A percentile compares a stretch with the other conserved stretches of the same genome.
Conservation (phyloP, 116 monocot species). For the Dioscorea cayenensis region DNA sequence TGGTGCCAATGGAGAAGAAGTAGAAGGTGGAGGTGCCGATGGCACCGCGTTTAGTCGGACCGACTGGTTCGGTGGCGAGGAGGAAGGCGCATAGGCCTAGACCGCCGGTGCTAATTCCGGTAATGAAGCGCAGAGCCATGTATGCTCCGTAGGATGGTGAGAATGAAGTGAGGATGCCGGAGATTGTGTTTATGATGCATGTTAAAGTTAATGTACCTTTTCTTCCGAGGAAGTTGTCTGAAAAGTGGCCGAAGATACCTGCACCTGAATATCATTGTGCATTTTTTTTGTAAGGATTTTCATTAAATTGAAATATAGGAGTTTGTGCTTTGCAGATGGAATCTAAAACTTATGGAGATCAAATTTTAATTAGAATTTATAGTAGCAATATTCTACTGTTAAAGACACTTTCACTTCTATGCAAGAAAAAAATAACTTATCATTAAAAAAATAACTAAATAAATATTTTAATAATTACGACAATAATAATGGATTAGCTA, state of each 20-base stretch:
- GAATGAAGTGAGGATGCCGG: conserved; percentile 67
- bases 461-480: no score
- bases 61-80: conserved; percentile 88
- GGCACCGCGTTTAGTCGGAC: conserved; percentile 43
- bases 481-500: no score
- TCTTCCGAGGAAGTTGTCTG: conserved; percentile 67
- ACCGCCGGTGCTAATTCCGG: conserved; percentile 79
- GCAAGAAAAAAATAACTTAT: no score
- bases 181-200: conserved; percentile 38
- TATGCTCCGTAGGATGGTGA: conserved; percentile 54
- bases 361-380: no score
- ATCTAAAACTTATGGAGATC: no score
- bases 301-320: no score
- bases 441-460: no score
- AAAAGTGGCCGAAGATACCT: conserved; percentile 75
- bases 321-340: no score
- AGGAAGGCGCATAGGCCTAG: conserved; percentile 81
- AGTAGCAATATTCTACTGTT: no score
- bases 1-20: conserved; percentile 77
- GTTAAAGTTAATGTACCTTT: conserved; percentile 49
- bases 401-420: no score
- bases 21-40: conserved; percentile 87
- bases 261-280: conserved; percentile 32
- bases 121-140: conserved; percentile 56
- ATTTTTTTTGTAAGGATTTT: no score